Evolutionary conservation across 2,329 filamentous ascomycete genomes (phyloP), one percentile per base, ranked within the genome.

Genomic region (Leptographium galeiforme): DNA sequence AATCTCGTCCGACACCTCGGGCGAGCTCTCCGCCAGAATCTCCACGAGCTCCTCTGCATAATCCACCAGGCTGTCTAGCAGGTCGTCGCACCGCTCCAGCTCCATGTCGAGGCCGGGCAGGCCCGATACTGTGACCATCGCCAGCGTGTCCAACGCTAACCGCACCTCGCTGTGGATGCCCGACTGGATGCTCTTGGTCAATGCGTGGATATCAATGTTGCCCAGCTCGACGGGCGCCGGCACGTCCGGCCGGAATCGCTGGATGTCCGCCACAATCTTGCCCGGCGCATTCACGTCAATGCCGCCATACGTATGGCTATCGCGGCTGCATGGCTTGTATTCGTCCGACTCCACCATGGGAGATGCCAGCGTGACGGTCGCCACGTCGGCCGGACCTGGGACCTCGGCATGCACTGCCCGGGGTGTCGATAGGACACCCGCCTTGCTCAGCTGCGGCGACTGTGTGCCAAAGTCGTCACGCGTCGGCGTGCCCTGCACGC

Each of bases 1-100:
- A 59, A 96, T 84, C 56, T 87, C 87, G 63, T 96, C 89, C 0
- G 88, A 93, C 0, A 95, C 83, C 63, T 95, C 89, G 6, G 82
- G 81, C 1, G 89, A 84, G 63, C 91, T 83, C 58, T 95, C 88
- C 0, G 84, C 85, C n/a, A 98, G 75, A 12, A 87, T 66, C 41
- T 95, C 89, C 30, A 91, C 72, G 64, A 96, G 89, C 13, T 90
- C 85, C 66, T 96, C 89, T 1, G 88, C 93, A 64, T 88, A 95
- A 60, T 97, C 93, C 38, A 96, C 73, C 51, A 98, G 70, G 0
- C 86, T 85, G 56, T 97, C 93, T 18, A 95, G 77, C 54, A 98
- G 69, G 64, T 97, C 93, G 54, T 95, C 90, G 63, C 88, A 95
- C 53, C 80, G 79, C 54, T 82, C 75, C 43, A 95, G 71, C 44